Evolutionary conservation across 805 yeast genomes (phyloP).

Genomic region (Kluyveromyces aestuarii): DNA sequence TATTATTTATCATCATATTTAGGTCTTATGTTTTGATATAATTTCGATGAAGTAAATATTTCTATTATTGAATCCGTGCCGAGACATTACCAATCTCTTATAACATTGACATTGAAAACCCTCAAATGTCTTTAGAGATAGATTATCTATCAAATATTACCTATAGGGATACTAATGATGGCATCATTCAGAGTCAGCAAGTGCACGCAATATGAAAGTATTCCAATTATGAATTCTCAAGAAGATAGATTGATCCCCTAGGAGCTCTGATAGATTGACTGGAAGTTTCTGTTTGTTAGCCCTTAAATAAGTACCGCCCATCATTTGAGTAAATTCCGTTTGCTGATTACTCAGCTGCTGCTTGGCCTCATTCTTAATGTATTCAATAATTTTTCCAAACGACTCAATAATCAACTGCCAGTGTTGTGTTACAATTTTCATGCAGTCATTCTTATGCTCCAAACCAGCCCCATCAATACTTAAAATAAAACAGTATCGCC

Average conservation of each 20-base stretch:
- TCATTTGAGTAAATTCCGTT: slow-evolving; percentile 28
- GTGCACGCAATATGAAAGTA: slow-evolving; percentile 35
- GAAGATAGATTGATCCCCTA: slow-evolving; percentile 45
- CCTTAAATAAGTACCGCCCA: slow-evolving; percentile 39
- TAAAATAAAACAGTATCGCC: slow-evolving; percentile 55
- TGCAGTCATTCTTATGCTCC: slow-evolving; percentile 8
- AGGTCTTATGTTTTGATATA: neutral
- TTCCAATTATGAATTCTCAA: slow-evolving; percentile 56
- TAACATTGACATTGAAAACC: too few species aligned
- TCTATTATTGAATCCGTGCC: neutral
- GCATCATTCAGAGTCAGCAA: slow-evolving; percentile 1
- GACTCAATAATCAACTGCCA: slow-evolving; percentile 44
- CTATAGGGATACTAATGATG: neutral
- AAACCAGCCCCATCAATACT: slow-evolving; percentile 46
- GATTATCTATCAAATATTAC: neutral
- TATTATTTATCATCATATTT: neutral
- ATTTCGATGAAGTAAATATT: neutral
- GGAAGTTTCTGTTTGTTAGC: slow-evolving; percentile 47
- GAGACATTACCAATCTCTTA: neutral
- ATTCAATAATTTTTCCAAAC: slow-evolving; percentile 32
- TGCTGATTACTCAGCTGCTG: slow-evolving; percentile 28
- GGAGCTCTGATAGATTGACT: slow-evolving; percentile 44
- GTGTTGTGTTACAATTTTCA: slow-evolving; percentile 34
- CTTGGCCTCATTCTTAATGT: slow-evolving; percentile 28
- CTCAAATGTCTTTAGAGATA: neutral